Percentiles rank a stretch among this genome's conserved stretches.
Evolutionary conservation across 1,284 basidiomycete genomes (phyloP).

Genomic region (Ganoderma boninense): DNA sequence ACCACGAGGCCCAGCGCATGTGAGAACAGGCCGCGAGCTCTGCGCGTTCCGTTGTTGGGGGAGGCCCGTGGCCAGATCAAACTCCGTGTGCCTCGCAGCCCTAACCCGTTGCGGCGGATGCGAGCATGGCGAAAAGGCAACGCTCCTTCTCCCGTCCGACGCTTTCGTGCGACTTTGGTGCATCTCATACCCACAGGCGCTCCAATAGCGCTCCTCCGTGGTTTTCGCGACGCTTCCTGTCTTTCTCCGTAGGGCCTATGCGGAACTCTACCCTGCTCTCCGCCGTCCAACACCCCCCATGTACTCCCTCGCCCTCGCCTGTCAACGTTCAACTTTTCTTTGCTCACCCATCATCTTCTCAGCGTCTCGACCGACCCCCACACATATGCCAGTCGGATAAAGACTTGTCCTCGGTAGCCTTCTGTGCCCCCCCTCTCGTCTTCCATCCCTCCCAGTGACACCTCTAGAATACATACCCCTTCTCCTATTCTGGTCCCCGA

Average conservation of each 20-base stretch:
- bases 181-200: constrained; percentile 14
- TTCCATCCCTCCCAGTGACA: constrained; percentile 14
- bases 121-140: constrained; percentile 20
- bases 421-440: background rate
- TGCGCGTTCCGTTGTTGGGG: constrained; percentile 18
- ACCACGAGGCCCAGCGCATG: constrained; percentile 1
- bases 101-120: constrained; percentile 29
- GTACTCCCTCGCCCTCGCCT: background rate
- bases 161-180: constrained; percentile 33
- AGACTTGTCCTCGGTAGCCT: constrained; percentile 9
- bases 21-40: background rate
- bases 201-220: constrained; percentile 12
- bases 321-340: background rate
- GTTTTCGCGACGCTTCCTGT: constrained; percentile 21
- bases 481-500: background rate
- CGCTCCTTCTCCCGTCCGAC: constrained; percentile 25
- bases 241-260: constrained; percentile 5
- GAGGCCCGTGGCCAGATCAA: constrained; percentile 14
- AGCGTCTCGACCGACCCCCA: constrained; percentile 5
- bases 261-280: constrained; percentile 11
- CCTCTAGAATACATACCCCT: constrained; percentile 12
- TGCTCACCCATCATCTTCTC: constrained; percentile 5
- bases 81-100: constrained; percentile 43
- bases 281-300: constrained; percentile 12
- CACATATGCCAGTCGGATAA: constrained; percentile 16